A percentile compares a stretch with the other conserved stretches of the same genome.
These are phyloP conservation scores for Dillenia suffruticosa DNA, from an alignment of 164 flowering plant species.

Conservation along the genomic window DNA sequence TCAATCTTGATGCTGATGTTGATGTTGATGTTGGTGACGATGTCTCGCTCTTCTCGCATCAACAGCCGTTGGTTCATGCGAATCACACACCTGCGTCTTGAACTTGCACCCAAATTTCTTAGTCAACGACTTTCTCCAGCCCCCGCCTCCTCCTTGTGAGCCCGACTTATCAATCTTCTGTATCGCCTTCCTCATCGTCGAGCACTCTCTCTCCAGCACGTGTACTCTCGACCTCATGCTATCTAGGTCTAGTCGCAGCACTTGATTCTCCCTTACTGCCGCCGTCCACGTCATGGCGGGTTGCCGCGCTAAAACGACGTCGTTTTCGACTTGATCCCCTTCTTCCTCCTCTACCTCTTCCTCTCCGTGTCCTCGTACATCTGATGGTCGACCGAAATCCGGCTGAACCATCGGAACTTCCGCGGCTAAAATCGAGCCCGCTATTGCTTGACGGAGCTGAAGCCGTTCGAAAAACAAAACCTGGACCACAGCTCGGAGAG, in stretches of 20 bases:
- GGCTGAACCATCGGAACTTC: conserved; percentile 21
- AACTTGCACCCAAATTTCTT: conserved; percentile 82
- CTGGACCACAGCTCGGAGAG: conserved; percentile 82
- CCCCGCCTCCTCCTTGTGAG: conserved; percentile 7
- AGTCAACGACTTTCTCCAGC: conserved; percentile 49
- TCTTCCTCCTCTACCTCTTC: conserved; percentile 12
- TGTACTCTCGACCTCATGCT: conserved; percentile 90
- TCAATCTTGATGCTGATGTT: conserved; percentile 18
- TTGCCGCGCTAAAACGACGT: conserved; percentile 1
- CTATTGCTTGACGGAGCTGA: conserved; percentile 88
- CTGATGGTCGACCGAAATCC: conserved; percentile 27
- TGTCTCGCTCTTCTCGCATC: conserved; percentile 34
- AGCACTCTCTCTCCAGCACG: conserved; percentile 85
- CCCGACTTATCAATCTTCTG: conserved; percentile 56
- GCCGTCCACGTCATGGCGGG: conserved; percentile 45
- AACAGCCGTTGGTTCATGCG: conserved; percentile 65
- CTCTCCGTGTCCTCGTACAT: not conserved
- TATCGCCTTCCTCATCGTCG: conserved; percentile 76
- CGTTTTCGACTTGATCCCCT: conserved; percentile 8
- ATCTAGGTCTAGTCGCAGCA: conserved; percentile 85
- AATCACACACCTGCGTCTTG: conserved; percentile 95
- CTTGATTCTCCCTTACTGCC: conserved; percentile 83
- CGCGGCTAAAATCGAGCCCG: conserved; percentile 61
- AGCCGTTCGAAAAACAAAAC: conserved; percentile 95
- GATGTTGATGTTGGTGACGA: conserved; percentile 19